phyloP scores from a whole-genome alignment of 1,139 yeast genomes.

The Kodamaea derodonti region DNA sequence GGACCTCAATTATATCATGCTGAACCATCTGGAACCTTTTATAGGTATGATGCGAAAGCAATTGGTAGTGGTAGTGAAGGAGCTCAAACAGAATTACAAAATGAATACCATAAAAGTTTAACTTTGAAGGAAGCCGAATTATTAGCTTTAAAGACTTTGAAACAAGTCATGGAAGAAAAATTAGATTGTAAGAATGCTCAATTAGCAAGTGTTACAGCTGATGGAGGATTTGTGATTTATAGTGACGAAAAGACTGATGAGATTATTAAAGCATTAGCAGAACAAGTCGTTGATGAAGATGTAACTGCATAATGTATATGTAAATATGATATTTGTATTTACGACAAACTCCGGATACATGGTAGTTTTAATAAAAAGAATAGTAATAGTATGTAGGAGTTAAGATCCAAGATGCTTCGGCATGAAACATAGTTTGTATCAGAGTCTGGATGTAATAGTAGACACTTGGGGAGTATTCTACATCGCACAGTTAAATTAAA shows the following conservation, averaged over 20 bases:
- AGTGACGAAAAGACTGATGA: constrained; percentile 79
- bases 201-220: constrained; percentile 86
- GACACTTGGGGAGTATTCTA: no score
- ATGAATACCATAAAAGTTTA: constrained; percentile 91
- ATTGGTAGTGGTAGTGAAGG: constrained; percentile 99
- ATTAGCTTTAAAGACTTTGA: constrained; percentile 81
- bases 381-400: background rate
- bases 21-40: constrained; percentile 98
- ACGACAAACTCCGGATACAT: background rate
- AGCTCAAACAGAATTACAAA: constrained; percentile 96
- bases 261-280: constrained; percentile 72
- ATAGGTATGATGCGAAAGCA: constrained; percentile 96
- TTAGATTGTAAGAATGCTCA: constrained; percentile 94
- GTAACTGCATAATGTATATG: background rate
- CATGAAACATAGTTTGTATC: no score
- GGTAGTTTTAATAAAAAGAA: background rate
- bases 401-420: no score
- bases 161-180: constrained; percentile 99
- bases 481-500: no score
- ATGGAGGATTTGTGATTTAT: constrained; percentile 83
- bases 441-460: no score
- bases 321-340: background rate
- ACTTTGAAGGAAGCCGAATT: constrained; percentile 94
- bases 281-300: constrained; percentile 53
- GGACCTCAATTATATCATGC: constrained; percentile 98